These are phyloP conservation scores for Platanthera zijinensis DNA, from an alignment of 106 monocot species.

Conservation along the genomic window DNA sequence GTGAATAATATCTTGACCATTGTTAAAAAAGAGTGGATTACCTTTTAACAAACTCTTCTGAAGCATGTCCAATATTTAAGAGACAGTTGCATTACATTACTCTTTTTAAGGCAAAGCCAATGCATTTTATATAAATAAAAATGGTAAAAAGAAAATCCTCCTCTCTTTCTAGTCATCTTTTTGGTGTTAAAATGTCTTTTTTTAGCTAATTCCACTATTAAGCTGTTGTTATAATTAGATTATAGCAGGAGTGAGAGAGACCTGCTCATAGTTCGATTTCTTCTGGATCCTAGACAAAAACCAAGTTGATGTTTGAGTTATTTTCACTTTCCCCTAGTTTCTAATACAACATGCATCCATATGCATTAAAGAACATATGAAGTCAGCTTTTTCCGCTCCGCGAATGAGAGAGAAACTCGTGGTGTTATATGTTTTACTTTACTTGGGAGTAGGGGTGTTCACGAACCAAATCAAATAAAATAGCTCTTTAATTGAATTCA, in stretches of 20 bases:
- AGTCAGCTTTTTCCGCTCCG: too few relatives aligned
- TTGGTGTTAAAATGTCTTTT: not conserved
- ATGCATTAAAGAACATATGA: not conserved
- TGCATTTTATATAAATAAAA: too few relatives aligned
- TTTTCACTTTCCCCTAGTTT: not conserved
- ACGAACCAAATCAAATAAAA: too few relatives aligned
- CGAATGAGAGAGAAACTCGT: too few relatives aligned
- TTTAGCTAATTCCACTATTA: not conserved
- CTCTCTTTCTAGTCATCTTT: too few relatives aligned
- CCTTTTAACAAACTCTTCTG: not conserved
- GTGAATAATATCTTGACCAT: too few relatives aligned
- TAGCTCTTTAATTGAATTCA: too few relatives aligned
- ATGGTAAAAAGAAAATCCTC: too few relatives aligned
- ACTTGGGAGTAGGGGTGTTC: too few relatives aligned
- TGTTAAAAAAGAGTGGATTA: not conserved
- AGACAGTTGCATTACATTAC: not conserved
- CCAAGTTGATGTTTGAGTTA: not conserved
- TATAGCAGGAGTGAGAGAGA: not conserved
- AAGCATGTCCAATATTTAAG: not conserved
- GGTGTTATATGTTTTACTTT: too few relatives aligned
- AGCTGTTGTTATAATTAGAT: not conserved
- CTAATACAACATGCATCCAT: not conserved
- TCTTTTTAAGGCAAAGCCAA: too few relatives aligned
- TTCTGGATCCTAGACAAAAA: not conserved
- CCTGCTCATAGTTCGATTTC: not conserved